Percentiles rank a stretch among this genome's conserved stretches.
Evolutionary conservation across 192 early-diverging fungal genomes (phyloP).

Genomic region (Rhizoclosmatium globosum): DNA sequence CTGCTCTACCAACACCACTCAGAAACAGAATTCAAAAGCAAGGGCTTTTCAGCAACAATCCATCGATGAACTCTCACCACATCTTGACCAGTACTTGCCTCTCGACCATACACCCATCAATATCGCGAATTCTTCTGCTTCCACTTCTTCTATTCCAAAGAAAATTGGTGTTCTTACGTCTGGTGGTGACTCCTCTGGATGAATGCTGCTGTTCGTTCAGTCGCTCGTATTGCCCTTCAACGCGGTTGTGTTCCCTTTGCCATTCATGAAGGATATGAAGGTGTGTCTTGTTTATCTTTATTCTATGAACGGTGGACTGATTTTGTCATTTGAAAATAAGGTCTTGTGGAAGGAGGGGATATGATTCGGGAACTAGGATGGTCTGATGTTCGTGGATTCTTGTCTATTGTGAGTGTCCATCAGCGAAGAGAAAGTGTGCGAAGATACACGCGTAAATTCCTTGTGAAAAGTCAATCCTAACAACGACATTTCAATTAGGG

Average conservation of each 20-base stretch:
- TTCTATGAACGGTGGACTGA: not conserved
- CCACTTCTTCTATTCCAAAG: conserved; percentile 51
- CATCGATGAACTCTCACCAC: conserved; percentile 2
- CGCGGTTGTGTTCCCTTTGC: conserved; percentile 85
- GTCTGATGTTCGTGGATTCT: conserved; percentile 90
- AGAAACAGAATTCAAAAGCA: not conserved
- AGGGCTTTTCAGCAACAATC: conserved; percentile 3
- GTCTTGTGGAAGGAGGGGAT: conserved; percentile 91
- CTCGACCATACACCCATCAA: not conserved
- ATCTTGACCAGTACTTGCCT: conserved; percentile 10
- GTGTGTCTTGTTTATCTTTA: conserved; percentile 7
- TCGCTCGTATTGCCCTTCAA: conserved; percentile 87
- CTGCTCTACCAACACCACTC: not conserved
- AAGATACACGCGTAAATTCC: not conserved
- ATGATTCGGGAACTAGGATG: conserved; percentile 86
- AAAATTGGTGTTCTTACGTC: conserved; percentile 93
- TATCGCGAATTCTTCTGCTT: not conserved
- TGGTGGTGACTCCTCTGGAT: conserved; percentile 97
- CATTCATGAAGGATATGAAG: conserved; percentile 94
- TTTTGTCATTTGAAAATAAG: conserved; percentile 46
- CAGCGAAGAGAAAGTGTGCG: conserved; percentile 6
- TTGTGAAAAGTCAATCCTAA: not conserved
- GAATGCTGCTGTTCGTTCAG: conserved; percentile 93
- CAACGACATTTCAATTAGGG: conserved; percentile 58
- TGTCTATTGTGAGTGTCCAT: conserved; percentile 65